Evolutionary conservation across 2,329 filamentous ascomycete genomes (phyloP), one percentile per base, ranked within the genome.

Genomic region (Phyllosticta citriasiana): DNA sequence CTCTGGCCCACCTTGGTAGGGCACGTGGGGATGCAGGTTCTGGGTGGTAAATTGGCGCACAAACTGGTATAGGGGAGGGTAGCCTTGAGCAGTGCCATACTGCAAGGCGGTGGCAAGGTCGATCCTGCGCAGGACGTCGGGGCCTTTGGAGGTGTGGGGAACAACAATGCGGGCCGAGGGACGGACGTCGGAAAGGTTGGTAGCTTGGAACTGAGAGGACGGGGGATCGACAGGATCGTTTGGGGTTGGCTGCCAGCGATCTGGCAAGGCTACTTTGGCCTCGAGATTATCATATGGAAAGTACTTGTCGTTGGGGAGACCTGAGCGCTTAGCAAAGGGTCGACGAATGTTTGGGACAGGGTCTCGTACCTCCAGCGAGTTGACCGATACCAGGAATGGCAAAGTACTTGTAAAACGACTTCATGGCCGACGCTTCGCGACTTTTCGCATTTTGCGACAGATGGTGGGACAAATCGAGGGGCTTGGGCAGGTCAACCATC

Each of bases 201-300:
- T 65, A n/a, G 76, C 69, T 62, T 59, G 71, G 64, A 66, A 51
- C 52, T 64, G 66, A 14, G 64, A 64, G 19, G 67, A 67, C 47
- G 68, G 69, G 54, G 78, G 76, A 65, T 81, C 77, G 59, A 80
- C 69, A 27, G 84, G 83, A 55, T 80, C 77, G 71, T 88, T 88
- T 47, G 85, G 82, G 10, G 86, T 86, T 1, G 88, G 88, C 35
- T 82, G 80, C 80, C 88, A 94, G 73, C 91, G 84, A 65, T 88
- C 79, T 7, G 90, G 86, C 64, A 84, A 82, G 33, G 90, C 89
- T 64, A 88, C 84, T 65, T 88, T 85, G 51, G 91, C 89, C 74
- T 96, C 90, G 64, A 97, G 84, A 0, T 91, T 94, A 68, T 97
- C 91, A 74, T 88, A 96, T 8, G 92, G 92, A 70, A 97, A 97